Base-by-base conservation (phyloP, 1,139 yeast genomes). In the Tardiomyces digboiensis region DNA sequence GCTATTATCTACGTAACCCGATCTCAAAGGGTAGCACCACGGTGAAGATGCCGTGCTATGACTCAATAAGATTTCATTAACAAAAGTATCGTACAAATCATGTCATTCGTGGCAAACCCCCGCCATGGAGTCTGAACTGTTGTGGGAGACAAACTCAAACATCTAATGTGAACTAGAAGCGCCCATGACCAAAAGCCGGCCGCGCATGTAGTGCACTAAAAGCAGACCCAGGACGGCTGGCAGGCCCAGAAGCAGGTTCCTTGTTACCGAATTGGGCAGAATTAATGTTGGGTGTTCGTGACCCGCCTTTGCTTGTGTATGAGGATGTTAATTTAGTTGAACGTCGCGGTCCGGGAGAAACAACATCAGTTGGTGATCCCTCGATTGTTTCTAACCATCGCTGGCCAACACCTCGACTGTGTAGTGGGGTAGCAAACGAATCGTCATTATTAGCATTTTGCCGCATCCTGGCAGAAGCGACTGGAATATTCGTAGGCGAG, bases 141-240 rank as follows among this genome's bases (percentile, higher is more conserved):
- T n/a, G n/a, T n/a, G n/a, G n/a, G n/a, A n/a, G n/a, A n/a, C n/a
- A n/a, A n/a, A n/a, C n/a, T n/a, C n/a, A n/a, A n/a, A n/a, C n/a
- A n/a, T n/a, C n/a, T n/a, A n/a, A n/a, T n/a, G n/a, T 7, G 38
- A 13, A 23, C 23, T 21, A 39, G n/a, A 23, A 41, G 21, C 55
- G 43, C 6, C 57, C 57, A 39, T 53, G 57, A 29, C 57, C 57
- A 8, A 53, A 45, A 29, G 56, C 52, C 2, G 54, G 42, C 13
- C 56, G 47, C 12, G 45, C 40, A 37, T 54, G 55, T 26, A 55
- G 45, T 2, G 57, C 55, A 1, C 58, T 54, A 39, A 55, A 55
- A 2, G 58, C 56, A 2, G 51, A 47, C 2, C 58, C 58, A 2
- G 59, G 57, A 18, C 33, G 33, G 10, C 33, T 26, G 3, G 33